A percentile compares a stretch with the other conserved stretches of the same genome.
Conservation (phyloP, 129 eudicot species). For the Lactuca sativa region DNA sequence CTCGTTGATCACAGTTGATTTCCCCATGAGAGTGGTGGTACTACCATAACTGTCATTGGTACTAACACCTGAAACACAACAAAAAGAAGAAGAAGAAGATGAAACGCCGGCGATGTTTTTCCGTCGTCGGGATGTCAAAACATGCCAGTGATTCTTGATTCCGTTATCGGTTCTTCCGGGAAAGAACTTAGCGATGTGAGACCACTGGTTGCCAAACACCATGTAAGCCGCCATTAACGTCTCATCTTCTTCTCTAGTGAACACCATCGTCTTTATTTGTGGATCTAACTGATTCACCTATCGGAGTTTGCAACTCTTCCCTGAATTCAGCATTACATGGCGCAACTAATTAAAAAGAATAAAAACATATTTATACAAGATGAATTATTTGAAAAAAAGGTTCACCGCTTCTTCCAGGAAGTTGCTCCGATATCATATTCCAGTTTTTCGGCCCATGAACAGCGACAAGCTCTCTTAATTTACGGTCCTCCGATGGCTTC, state of each 20-base stretch:
- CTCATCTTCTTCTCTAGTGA: slow-evolving; percentile 59
- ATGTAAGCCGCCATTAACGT: slow-evolving; percentile 53
- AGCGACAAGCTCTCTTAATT: slow-evolving; percentile 49
- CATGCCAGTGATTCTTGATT: slow-evolving; percentile 71
- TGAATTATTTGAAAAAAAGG: too few relatives aligned
- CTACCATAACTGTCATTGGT: slow-evolving; percentile 17
- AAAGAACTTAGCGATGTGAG: slow-evolving; percentile 50
- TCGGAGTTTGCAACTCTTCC: slow-evolving; percentile 65
- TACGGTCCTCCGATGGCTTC: slow-evolving; percentile 56
- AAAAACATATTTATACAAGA: not conserved
- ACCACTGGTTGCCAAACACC: slow-evolving; percentile 58
- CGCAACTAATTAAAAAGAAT: not conserved
- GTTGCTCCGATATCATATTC: slow-evolving; percentile 51
- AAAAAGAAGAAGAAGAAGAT: slow-evolving; percentile 5
- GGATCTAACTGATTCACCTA: slow-evolving; percentile 69
- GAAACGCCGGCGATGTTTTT: slow-evolving; percentile 13
- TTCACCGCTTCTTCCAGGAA: slow-evolving; percentile 59
- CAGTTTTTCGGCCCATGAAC: slow-evolving; percentile 56
- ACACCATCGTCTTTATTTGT: slow-evolving; percentile 41
- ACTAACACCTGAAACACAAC: slow-evolving; percentile 20
- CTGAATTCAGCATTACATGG: slow-evolving; percentile 20
- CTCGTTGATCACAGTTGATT: not conserved
- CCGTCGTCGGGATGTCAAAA: slow-evolving; percentile 46
- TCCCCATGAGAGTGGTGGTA: slow-evolving; percentile 14
- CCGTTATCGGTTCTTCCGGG: slow-evolving; percentile 70